Evolutionary conservation across 1,139 yeast genomes (phyloP).

Genomic region (Candida anutae): DNA sequence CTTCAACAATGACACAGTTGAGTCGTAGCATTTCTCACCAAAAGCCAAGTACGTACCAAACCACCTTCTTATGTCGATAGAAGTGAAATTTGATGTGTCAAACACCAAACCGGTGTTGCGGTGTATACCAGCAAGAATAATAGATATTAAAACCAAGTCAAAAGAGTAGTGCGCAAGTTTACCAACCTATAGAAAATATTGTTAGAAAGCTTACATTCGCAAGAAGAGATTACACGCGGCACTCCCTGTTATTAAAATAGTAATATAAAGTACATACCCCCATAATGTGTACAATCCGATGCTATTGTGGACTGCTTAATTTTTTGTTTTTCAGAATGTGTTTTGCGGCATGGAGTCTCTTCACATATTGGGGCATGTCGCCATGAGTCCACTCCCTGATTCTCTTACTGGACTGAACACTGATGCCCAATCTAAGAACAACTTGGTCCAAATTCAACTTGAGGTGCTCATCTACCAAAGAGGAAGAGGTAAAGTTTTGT

Average conservation of each 20-base stretch:
- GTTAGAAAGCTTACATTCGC: too few relatives aligned
- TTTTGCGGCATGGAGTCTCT: too few relatives aligned
- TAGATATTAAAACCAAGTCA: constrained; percentile 53
- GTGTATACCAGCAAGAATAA: constrained; percentile 59
- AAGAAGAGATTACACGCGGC: too few relatives aligned
- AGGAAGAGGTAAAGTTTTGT: constrained; percentile 3
- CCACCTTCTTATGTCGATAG: constrained; percentile 48
- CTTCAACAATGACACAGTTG: constrained; percentile 29
- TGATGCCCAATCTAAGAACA: constrained; percentile 34
- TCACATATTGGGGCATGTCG: constrained; percentile 36
- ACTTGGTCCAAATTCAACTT: constrained; percentile 40
- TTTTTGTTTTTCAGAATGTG: too few relatives aligned
- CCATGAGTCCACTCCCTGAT: constrained; percentile 52
- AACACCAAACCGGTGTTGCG: constrained; percentile 53
- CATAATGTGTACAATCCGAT: too few relatives aligned
- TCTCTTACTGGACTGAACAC: constrained; percentile 44
- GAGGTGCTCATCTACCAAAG: constrained; percentile 24
- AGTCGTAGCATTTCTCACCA: constrained; percentile 49
- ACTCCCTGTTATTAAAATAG: too few relatives aligned
- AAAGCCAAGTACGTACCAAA: constrained; percentile 44
- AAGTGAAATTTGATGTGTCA: constrained; percentile 38
- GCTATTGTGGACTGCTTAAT: too few relatives aligned
- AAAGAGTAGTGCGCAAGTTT: constrained; percentile 48
- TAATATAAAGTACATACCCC: too few relatives aligned
- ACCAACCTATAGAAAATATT: constrained; percentile 32